Evolutionary conservation across 805 yeast species (phyloP), one percentile per base, ranked within the genome.

Genomic region (Saccharomycopsis sp.): DNA sequence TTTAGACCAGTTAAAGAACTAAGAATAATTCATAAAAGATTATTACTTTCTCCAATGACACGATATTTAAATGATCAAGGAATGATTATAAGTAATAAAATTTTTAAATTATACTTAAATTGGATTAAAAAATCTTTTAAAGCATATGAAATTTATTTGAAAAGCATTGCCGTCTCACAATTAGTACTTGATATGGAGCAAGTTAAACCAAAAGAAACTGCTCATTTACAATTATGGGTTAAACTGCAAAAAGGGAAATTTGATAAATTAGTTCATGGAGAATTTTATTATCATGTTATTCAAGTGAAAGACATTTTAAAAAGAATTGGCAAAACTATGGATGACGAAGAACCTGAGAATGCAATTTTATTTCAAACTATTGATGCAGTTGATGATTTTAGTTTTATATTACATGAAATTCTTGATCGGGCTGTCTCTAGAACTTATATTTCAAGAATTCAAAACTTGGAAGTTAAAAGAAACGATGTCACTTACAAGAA

Each of bases 281-380:
- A 38, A 16, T 47, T 47, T 28, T 47, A 43, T 26, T 47, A 47
- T 21, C 47, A 44, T 31, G 31, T 47, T 14, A 47, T 47, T 28
- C 51, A 47, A 31, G 43, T 48, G n/a, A 47, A 47, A 28, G 51
- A 47, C 33, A 47, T 47, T 24, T 20, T 47, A 41, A 39, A 35
- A 35, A 38, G 24, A 17, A 19, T 47, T 6, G 51, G 43, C 16
- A 43, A 36, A 21, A 20, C 28, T 14, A 36, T 47, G 16, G 47
- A 47, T n/a, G n/a, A 24, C 13, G 23, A 38, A 9, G 47, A 47
- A 16, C 48, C 45, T 6, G 51, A 47, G 29, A 47, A 47, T 28
- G 22, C 17, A 4, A 44, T 47, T n/a, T 44, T 44, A 1, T 47
- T 43, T 32, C 51, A 47, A 23, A 43, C 47, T 8, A 39, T 44